Percentiles rank a stretch among this genome's conserved stretches.
Evolutionary conservation across 306 rosid species (phyloP).

Genomic region (Vigna angularis): DNA sequence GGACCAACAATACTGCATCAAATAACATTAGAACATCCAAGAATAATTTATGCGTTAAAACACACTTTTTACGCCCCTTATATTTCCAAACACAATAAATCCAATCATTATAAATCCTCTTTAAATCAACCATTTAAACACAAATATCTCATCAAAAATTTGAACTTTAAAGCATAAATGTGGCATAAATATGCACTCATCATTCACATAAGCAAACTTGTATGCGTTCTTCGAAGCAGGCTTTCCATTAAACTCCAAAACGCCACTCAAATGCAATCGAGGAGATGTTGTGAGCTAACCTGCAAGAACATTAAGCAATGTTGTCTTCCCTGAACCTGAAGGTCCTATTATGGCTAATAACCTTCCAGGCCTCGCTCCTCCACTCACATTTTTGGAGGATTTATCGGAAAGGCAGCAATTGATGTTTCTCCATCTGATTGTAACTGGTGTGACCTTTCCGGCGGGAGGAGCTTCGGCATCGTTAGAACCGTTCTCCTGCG

Average conservation of each 20-base stretch:
- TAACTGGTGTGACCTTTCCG: slow-evolving; percentile 68
- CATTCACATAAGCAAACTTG: slow-evolving; percentile 51
- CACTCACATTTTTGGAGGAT: slow-evolving; percentile 69
- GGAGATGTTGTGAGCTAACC: slow-evolving; percentile 79
- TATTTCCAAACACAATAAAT: no score
- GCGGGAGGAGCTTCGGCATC: slow-evolving; percentile 37
- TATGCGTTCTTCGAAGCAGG: slow-evolving; percentile 64
- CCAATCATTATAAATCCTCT: no score
- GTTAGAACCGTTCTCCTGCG: slow-evolving; percentile 39
- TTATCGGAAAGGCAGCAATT: slow-evolving; percentile 76
- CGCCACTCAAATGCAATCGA: slow-evolving; percentile 69
- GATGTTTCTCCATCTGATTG: slow-evolving; percentile 80
- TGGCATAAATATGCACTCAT: no score
- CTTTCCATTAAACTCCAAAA: slow-evolving; percentile 82
- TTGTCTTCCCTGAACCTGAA: slow-evolving; percentile 98
- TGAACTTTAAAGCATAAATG: no score
- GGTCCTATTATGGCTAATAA: slow-evolving; percentile 95
- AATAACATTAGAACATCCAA: no score
- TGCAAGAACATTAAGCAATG: slow-evolving; percentile 83
- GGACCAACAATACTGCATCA: no score
- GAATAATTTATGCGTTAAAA: no score
- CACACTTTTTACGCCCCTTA: no score
- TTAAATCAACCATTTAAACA: no score
- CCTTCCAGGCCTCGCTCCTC: slow-evolving; percentile 89
- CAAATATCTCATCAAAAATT: no score